A percentile compares a stretch with the other conserved stretches of the same genome.
These are phyloP conservation scores for Phytophthora melonis DNA, from an alignment of 352 stramenopile species.

Conservation along the genomic window DNA sequence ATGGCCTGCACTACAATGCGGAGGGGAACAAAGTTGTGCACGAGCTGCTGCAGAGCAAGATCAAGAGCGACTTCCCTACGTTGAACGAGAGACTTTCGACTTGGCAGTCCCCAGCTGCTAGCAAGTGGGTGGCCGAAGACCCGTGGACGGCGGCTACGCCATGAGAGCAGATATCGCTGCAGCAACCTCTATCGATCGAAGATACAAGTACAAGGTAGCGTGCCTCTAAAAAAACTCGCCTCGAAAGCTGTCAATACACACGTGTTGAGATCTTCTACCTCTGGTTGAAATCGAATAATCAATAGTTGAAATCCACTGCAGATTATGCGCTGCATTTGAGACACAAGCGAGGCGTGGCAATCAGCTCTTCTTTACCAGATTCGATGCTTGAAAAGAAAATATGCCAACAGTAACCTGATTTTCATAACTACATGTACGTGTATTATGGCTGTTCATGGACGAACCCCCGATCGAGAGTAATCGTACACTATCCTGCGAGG, in stretches of 20 bases:
- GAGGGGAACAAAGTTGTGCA: constrained; percentile 50
- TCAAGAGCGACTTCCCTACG: constrained; percentile 19
- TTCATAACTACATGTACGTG: background rate
- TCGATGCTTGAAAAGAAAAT: background rate
- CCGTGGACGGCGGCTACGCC: constrained; percentile 9
- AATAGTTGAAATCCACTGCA: background rate
- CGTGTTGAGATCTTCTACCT: too few relatives aligned
- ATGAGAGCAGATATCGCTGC: background rate
- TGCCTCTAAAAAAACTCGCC: too few relatives aligned
- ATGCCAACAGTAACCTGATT: background rate
- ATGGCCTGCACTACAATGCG: constrained; percentile 59
- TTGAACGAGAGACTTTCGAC: constrained; percentile 13
- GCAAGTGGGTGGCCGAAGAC: constrained; percentile 45
- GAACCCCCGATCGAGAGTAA: background rate
- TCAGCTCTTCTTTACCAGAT: background rate
- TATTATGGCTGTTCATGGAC: background rate
- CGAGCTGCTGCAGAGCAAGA: constrained; percentile 13
- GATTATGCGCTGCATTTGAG: background rate
- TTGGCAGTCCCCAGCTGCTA: constrained; percentile 37
- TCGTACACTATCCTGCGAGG: background rate
- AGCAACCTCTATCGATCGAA: constrained; percentile 1
- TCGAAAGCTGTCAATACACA: too few relatives aligned
- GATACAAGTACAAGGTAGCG: background rate
- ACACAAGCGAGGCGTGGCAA: constrained; percentile 1
- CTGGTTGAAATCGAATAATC: background rate